These are phyloP conservation scores for Fusarium guadeloupense DNA, from an alignment of 2,329 filamentous ascomycete species.

Conservation along the genomic window DNA sequence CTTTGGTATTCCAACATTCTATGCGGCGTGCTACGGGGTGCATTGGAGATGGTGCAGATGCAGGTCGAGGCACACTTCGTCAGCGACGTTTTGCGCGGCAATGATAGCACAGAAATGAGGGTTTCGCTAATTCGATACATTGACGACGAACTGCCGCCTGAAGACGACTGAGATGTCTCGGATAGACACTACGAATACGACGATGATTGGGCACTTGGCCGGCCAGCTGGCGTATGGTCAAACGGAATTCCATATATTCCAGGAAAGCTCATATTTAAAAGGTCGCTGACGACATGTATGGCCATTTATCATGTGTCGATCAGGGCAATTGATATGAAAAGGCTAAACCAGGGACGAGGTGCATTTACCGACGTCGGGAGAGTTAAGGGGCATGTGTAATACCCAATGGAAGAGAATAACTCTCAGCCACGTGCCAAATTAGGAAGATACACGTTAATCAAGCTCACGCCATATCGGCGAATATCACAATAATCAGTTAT, in stretches of 20 bases:
- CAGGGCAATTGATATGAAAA: conserved; percentile 7
- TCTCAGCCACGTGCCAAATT: conserved; percentile 31
- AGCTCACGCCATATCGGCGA: conserved; percentile 11
- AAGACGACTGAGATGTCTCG: conserved; percentile 76
- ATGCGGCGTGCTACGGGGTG: conserved; percentile 89
- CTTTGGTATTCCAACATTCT: conserved; percentile 99
- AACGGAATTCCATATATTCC: conserved; percentile 1
- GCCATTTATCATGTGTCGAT: neutral
- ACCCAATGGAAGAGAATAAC: conserved; percentile 20
- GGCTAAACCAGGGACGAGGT: conserved; percentile 14
- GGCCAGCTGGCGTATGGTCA: neutral
- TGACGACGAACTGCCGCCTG: conserved; percentile 95
- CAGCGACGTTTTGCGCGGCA: conserved; percentile 89
- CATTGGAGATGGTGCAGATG: conserved; percentile 99
- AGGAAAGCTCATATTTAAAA: neutral
- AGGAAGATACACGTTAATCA: conserved; percentile 11
- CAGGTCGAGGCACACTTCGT: conserved; percentile 97
- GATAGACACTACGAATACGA: conserved; percentile 1
- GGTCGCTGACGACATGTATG: conserved; percentile 4
- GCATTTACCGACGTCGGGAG: conserved; percentile 15
- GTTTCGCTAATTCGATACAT: conserved; percentile 93
- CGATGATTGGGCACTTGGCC: conserved; percentile 6
- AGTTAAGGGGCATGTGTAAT: conserved; percentile 19
- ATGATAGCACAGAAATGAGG: conserved; percentile 97
- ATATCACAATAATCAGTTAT: neutral